These are phyloP conservation scores for Talaromyces sp. DNA, from an alignment of 2,329 filamentous ascomycete genomes.

Conservation along the genomic window DNA sequence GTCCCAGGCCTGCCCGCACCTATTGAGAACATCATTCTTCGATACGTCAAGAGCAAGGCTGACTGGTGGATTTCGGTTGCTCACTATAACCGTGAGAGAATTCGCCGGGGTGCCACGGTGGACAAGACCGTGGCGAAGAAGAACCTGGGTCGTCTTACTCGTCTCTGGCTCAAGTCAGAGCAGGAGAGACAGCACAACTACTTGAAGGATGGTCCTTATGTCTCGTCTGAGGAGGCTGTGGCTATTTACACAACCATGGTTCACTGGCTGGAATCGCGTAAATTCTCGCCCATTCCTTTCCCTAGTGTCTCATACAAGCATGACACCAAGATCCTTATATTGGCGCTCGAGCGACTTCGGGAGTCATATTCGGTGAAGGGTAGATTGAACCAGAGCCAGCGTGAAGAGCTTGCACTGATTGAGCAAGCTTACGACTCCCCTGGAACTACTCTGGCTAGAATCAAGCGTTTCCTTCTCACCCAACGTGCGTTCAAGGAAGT, in stretches of 20 bases:
- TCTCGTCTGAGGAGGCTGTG: conserved; percentile 96
- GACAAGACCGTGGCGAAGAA: conserved; percentile 99
- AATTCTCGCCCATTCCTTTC: conserved; percentile 98
- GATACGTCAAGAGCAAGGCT: conserved; percentile 98
- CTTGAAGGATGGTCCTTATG: conserved; percentile 98
- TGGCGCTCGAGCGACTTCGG: conserved; percentile 87
- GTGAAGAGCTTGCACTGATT: conserved; percentile 93
- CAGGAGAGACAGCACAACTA: conserved; percentile 99
- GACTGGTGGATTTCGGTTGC: conserved; percentile 99
- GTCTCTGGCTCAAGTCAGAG: conserved; percentile 96
- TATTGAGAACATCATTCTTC: conserved; percentile 97
- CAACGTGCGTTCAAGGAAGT: conserved; percentile 99
- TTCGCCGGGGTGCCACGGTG: conserved; percentile 91
- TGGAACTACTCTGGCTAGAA: conserved; percentile 90
- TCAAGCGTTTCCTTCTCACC: conserved; percentile 96
- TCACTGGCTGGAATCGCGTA: conserved; percentile 96
- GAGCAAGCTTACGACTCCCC: conserved; percentile 98
- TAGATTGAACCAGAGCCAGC: conserved; percentile 92
- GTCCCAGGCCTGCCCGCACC: conserved; percentile 93
- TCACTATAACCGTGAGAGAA: conserved; percentile 97
- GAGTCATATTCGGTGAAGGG: conserved; percentile 99
- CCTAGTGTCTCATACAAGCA: conserved; percentile 99
- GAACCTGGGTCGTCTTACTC: conserved; percentile 90
- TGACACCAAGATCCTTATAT: conserved; percentile 96
- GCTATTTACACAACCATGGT: conserved; percentile 99